Evolutionary conservation across 352 stramenopile genomes (phyloP), one percentile per base, ranked within the genome.

Genomic region (Globisporangium megalacanthum): DNA sequence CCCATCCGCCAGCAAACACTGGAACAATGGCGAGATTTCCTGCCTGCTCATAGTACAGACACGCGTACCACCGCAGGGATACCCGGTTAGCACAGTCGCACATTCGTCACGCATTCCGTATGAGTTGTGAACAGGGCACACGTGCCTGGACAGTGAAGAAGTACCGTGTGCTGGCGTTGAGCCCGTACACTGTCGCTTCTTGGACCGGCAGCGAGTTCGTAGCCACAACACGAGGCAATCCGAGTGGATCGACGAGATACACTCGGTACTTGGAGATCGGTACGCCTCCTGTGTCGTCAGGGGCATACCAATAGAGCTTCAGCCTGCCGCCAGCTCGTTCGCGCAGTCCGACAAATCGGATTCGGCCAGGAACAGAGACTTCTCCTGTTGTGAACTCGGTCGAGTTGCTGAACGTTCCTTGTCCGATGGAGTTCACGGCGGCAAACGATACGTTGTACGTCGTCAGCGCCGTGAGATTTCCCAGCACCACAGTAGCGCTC

Each of bases 251-350:
- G 15, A 73, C 42, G 1, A 60, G 49, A 36, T 83, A 79, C 25
- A 90, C 50, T 8, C 76, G 73, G 48, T 88, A 90, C 6, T 87
- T 87, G 6, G 54, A 77, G 25, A 90, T 77, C 2, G 65, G 48
- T 14, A 86, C 57, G 5, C 80, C 80, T 0, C 80, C 80, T 0
- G 72, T 73, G 33, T 90, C 80, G 4, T 71, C 54, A 7, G 80
- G 80, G 19, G 54, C 25, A 1, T 44, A 44, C 80, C 80, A 90
- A 6, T 54, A 41, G 5, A 90, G 56, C 8, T 31, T 56, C 5
- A 87, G 60, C 5, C 66, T 59, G 13, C 80, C 80, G 8, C 77
- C 79, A 8, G 72, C 74, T 7, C 55, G 63, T 14, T 54, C 56
- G 3, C 66, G 54, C 10, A 64, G 14, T 4, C 36, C 41, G 9